phyloP scores from a whole-genome alignment of 208 protist species.

The Angomonas desouzai region DNA sequence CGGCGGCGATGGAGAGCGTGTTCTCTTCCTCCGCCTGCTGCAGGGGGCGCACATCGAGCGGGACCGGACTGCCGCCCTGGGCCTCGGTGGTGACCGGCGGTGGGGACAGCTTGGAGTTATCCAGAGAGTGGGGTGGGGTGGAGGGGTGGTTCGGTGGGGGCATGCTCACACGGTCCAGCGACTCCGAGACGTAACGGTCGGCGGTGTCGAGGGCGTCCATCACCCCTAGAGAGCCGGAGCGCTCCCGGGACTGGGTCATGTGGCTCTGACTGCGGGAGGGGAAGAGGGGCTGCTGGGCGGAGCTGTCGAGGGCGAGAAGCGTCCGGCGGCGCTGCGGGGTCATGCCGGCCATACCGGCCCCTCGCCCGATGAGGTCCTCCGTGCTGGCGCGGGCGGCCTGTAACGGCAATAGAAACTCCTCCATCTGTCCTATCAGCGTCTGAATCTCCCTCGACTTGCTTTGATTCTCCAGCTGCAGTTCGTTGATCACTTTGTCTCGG shows the following conservation, averaged over 20 bases:
- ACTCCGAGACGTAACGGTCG: constrained; percentile 9
- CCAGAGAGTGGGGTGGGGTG: constrained; percentile 10
- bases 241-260: constrained; percentile 4
- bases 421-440: constrained; percentile 31
- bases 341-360: constrained; percentile 3
- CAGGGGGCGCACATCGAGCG: background rate
- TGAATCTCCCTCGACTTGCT: constrained; percentile 29
- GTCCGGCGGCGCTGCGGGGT: constrained; percentile 13
- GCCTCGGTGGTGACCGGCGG: background rate
- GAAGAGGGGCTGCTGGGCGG: constrained; percentile 9
- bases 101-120: background rate
- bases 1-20: constrained; percentile 13
- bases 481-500: constrained; percentile 24
- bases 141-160: background rate
- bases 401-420: constrained; percentile 25
- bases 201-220: background rate
- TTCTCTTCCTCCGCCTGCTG: background rate
- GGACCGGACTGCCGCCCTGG: background rate
- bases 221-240: background rate
- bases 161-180: constrained; percentile 11
- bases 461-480: constrained; percentile 22
- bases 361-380: constrained; percentile 10
- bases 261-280: constrained; percentile 11
- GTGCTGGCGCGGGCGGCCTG: constrained; percentile 1
- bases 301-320: constrained; percentile 13